phyloP scores from a whole-genome alignment of 176 grass and related monocot genomes.

The Bothriochloa decipiens region DNA sequence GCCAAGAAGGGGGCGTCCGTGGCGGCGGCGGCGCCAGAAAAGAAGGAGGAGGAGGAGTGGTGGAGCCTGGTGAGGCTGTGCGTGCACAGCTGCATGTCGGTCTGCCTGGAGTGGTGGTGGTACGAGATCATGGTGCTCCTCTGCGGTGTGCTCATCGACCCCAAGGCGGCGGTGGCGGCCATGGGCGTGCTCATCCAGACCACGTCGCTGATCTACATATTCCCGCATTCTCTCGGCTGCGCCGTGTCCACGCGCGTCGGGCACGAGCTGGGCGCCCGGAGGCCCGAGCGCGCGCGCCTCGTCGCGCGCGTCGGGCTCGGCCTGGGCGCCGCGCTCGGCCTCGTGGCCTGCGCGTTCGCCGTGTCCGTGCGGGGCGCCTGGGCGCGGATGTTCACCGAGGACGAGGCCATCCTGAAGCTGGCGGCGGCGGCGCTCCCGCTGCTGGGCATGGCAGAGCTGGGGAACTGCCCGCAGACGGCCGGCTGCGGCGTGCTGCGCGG shows the following conservation, averaged over 20 bases:
- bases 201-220: slow-evolving; percentile 90
- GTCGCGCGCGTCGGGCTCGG: slow-evolving; percentile 63
- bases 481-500: slow-evolving; percentile 87
- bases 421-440: slow-evolving; percentile 64
- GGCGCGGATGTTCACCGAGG: slow-evolving; percentile 70
- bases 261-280: slow-evolving; percentile 72
- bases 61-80: slow-evolving; percentile 61
- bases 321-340: slow-evolving; percentile 60
- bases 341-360: slow-evolving; percentile 69
- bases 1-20: background rate
- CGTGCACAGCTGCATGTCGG: slow-evolving; percentile 86
- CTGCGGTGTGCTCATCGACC: slow-evolving; percentile 76
- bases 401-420: slow-evolving; percentile 56
- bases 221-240: slow-evolving; percentile 88
- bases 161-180: slow-evolving; percentile 78
- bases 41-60: slow-evolving; percentile 49
- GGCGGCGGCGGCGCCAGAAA: background rate
- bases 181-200: slow-evolving; percentile 95
- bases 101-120: slow-evolving; percentile 97
- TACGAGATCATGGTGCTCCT: slow-evolving; percentile 96
- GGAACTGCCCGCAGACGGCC: slow-evolving; percentile 87
- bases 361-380: slow-evolving; percentile 60
- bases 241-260: slow-evolving; percentile 82
- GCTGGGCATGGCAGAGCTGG: slow-evolving; percentile 69
- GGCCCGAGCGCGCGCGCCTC: slow-evolving; percentile 65